Percentiles rank a stretch among this genome's conserved stretches.
Conservation (phyloP, 1,284 basidiomycete genomes). For the Ustilago crameri region DNA sequence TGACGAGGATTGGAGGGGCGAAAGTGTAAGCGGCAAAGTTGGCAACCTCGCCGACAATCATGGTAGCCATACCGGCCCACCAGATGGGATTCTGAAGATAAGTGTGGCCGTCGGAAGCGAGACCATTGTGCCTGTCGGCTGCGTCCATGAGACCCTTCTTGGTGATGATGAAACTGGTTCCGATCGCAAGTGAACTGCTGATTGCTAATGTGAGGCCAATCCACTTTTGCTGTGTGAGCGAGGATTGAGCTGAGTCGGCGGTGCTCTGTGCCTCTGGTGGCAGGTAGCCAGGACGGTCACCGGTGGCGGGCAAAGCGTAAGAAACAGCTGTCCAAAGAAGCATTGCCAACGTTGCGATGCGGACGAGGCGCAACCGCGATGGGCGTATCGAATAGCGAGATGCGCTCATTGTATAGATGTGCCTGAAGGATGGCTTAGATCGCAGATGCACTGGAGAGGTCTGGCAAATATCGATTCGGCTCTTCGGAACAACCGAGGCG, state of each 20-base stretch:
- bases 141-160: constrained; percentile 68
- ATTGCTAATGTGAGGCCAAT: constrained; percentile 66
- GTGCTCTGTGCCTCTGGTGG: constrained; percentile 38
- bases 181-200: constrained; percentile 65
- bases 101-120: constrained; percentile 66
- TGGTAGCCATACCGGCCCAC: constrained; percentile 95
- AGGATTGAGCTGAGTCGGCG: constrained; percentile 34
- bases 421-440: not conserved
- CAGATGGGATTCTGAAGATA: constrained; percentile 95
- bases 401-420: constrained; percentile 4
- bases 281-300: constrained; percentile 40
- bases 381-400: not conserved
- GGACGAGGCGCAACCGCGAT: constrained; percentile 26
- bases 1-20: constrained; percentile 95
- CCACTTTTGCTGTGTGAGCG: constrained; percentile 65
- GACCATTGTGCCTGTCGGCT: constrained; percentile 58
- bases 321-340: constrained; percentile 22
- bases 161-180: constrained; percentile 68
- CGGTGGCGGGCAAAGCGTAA: constrained; percentile 23
- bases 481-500: too few relatives aligned
- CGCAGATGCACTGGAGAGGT: too few relatives aligned
- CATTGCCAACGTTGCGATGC: constrained; percentile 23
- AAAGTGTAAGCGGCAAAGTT: constrained; percentile 99
- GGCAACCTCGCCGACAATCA: constrained; percentile 75
- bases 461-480: too few relatives aligned